Evolutionary conservation across 108 stramenopile species (phyloP).

Genomic region (Cyclotella distinguenda): DNA sequence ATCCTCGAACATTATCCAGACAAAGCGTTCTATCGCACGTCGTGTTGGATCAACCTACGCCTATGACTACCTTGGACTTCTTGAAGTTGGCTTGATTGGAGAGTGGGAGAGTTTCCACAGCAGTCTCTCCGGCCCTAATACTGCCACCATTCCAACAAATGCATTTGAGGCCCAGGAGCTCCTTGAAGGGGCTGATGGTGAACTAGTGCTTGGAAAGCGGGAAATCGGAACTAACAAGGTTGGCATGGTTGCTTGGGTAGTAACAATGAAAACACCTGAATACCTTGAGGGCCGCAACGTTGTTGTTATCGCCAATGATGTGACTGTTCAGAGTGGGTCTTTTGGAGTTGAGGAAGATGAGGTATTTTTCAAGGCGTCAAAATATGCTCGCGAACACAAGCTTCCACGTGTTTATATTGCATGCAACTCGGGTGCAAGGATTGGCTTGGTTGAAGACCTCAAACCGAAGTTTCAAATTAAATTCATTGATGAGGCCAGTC

Average conservation of each 20-base stretch:
- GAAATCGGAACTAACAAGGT: slow-evolving; percentile 93
- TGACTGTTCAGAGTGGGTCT: slow-evolving; percentile 97
- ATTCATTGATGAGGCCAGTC: slow-evolving; percentile 85
- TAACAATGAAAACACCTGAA: slow-evolving; percentile 95
- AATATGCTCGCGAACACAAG: slow-evolving; percentile 87
- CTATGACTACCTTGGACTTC: slow-evolving; percentile 95
- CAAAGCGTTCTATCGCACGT: slow-evolving; percentile 95
- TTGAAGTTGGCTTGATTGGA: slow-evolving; percentile 88
- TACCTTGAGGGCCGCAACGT: slow-evolving; percentile 97
- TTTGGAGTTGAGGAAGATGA: slow-evolving; percentile 97
- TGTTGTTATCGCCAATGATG: slow-evolving; percentile 96
- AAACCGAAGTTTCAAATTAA: slow-evolving; percentile 95
- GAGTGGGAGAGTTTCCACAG: slow-evolving; percentile 78
- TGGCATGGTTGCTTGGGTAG: slow-evolving; percentile 96
- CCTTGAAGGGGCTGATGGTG: slow-evolving; percentile 72
- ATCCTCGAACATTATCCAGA: slow-evolving; percentile 86
- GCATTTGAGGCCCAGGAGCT: slow-evolving; percentile 81
- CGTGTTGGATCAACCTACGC: slow-evolving; percentile 97
- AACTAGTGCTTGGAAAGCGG: slow-evolving; percentile 70
- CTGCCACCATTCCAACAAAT: slow-evolving; percentile 56
- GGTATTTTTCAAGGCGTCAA: slow-evolving; percentile 89
- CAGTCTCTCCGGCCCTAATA: slow-evolving; percentile 42
- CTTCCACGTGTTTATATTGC: slow-evolving; percentile 95
- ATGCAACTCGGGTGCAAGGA: slow-evolving; percentile 96
- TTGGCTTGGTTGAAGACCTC: slow-evolving; percentile 96